phyloP scores from a whole-genome alignment of 768 basidiomycete genomes.

The Coprinopsis strossmayeri region DNA sequence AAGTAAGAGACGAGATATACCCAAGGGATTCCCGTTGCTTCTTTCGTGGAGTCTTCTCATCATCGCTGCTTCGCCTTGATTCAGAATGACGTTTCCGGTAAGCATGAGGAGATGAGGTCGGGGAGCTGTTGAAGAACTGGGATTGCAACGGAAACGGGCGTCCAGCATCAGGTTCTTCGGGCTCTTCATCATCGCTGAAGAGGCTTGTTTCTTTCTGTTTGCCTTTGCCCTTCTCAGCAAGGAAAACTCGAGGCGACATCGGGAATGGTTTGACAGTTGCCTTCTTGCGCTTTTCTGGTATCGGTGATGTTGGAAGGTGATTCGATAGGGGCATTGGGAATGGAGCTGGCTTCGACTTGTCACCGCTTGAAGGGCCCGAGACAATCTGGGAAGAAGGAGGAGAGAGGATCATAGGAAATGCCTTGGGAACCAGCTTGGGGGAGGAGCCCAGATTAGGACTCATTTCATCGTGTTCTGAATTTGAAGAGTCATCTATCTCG shows the following conservation, averaged over 20 bases:
- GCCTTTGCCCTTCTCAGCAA: slow-evolving; percentile 5
- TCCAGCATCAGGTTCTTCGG: background rate
- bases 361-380: background rate
- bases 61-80: slow-evolving; percentile 1
- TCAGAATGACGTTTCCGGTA: background rate
- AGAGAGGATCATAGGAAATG: slow-evolving; percentile 10
- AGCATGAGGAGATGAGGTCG: slow-evolving; percentile 3
- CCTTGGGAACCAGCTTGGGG: no score
- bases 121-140: slow-evolving; percentile 12
- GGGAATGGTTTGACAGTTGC: background rate
- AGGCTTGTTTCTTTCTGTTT: background rate
- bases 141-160: slow-evolving; percentile 36
- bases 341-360: slow-evolving; percentile 1
- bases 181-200: slow-evolving; percentile 7
- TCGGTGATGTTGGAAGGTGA: background rate
- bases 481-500: no score
- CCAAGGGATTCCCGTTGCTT: background rate
- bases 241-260: background rate
- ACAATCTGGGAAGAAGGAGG: background rate
- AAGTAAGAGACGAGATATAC: background rate
- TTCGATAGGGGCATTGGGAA: no score
- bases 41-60: slow-evolving; percentile 3
- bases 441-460: no score
- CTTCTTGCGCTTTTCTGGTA: background rate
- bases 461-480: no score